Base-by-base conservation (phyloP, 208 protist species). In the Tetramitus jugosus region DNA sequence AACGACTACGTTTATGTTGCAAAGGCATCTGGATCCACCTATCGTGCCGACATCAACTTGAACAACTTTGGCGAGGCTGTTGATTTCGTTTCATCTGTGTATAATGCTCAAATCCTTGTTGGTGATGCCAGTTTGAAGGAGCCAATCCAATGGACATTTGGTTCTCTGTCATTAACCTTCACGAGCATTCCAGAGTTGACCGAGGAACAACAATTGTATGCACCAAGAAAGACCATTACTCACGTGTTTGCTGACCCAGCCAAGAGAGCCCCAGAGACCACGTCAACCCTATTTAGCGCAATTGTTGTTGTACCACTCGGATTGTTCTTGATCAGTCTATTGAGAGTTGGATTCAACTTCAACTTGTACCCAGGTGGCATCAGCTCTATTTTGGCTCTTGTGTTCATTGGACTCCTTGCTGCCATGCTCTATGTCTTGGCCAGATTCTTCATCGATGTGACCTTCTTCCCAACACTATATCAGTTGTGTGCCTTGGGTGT, bases 141-240 rank as follows among this genome's bases (percentile, higher is more conserved):
- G 23, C 60, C 60, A 65, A 65, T 65, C 29, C n/a, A 20, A 26
- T 65, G 60, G 60, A 65, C 60, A 14, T n/a, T 65, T 65, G 60
- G 33, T 40, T 40, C n/a, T 40, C 14, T 39, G 14, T 0, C 4
- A 31, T 17, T 65, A 1, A 65, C 14, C 23, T 65, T 65, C 8
- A 31, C 60, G 0, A 65, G 40, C 8, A 10, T 20, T 31, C 23
- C 14, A 40, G 60, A 65, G 20, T 40, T 40, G 33, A 40, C 31
- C 40, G 60, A 65, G 23, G 60, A 65, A 65, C 33, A 65, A 39
- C 1, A 10, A 8, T 65, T 65, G 23, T 65, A 65, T 65, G 31
- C 35, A 40, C 31, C 33, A 40, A 65, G 33, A 39, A 6, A 3
- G 40, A 6, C 40, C 13, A 65, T 65, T 40, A 65, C n/a, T 31